Percentiles rank a stretch among this genome's conserved stretches.
Conservation (phyloP, 768 basidiomycete species). For the Pleurotus giganteus region DNA sequence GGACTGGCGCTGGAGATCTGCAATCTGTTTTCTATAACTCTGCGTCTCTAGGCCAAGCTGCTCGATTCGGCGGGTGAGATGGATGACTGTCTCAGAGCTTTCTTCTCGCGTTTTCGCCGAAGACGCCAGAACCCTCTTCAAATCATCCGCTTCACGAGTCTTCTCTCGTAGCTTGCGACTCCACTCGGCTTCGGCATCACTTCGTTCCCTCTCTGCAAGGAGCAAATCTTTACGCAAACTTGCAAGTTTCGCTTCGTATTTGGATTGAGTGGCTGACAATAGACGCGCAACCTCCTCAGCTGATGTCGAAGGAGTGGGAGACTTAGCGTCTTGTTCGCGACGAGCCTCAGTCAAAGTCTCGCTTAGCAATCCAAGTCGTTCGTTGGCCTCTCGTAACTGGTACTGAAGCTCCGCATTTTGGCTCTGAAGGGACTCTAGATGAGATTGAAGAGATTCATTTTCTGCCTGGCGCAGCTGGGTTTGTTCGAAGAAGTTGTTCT, state of each 20-base stretch:
- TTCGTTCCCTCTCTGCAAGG: slow-evolving; percentile 76
- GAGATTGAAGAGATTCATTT: slow-evolving; percentile 76
- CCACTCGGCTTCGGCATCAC: slow-evolving; percentile 88
- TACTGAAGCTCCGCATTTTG: slow-evolving; percentile 85
- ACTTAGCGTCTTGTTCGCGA: slow-evolving; percentile 51
- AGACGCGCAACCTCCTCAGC: slow-evolving; percentile 72
- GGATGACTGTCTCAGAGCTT: slow-evolving; percentile 48
- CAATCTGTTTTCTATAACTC: slow-evolving; percentile 47
- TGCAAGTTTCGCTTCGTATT: slow-evolving; percentile 72
- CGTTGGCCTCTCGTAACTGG: slow-evolving; percentile 78
- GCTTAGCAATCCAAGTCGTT: slow-evolving; percentile 65
- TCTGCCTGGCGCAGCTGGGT: slow-evolving; percentile 89
- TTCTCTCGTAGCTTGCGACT: slow-evolving; percentile 80
- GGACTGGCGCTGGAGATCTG: slow-evolving; percentile 52
- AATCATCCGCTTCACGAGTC: slow-evolving; percentile 69
- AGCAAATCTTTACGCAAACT: slow-evolving; percentile 67
- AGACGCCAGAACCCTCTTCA: slow-evolving; percentile 57
- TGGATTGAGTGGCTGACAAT: slow-evolving; percentile 69
- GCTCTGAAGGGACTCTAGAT: slow-evolving; percentile 71
- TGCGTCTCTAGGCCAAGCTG: slow-evolving; percentile 46
- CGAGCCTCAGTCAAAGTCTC: slow-evolving; percentile 69
- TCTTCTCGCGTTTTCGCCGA: slow-evolving; percentile 59
- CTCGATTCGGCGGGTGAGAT: slow-evolving; percentile 55
- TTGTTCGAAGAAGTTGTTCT: slow-evolving; percentile 80
- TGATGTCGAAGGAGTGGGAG: slow-evolving; percentile 42